Evolutionary conservation across 2,329 filamentous ascomycete genomes (phyloP), one percentile per base, ranked within the genome.

Genomic region (Paracoccidioides brasiliensis): DNA sequence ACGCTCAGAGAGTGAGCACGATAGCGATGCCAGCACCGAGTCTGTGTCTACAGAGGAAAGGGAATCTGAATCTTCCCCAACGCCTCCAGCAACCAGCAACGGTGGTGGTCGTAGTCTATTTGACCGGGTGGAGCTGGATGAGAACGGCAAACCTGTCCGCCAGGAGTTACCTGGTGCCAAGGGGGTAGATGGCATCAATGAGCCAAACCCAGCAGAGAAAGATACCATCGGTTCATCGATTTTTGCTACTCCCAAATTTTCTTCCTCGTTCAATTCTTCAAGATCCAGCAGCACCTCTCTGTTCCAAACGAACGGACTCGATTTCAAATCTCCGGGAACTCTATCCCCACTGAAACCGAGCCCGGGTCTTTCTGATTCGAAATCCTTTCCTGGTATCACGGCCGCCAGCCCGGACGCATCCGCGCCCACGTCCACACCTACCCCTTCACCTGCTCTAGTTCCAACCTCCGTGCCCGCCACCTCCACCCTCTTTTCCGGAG

Each of bases 61-160:
- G 50, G 43, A 61, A 56, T 52, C 58, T 58, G 54, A 52, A 55
- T 52, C 56, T 55, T n/a, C 56, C 30, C 46, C 41, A 33, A 33
- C 46, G 32, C 52, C 60, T 7, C 52, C 60, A 5, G 49, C 53
- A 52, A 22, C 62, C 10, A 58, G 62, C 33, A 56, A 58, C 43
- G 60, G 63, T 43, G 60, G 63, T 38, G 61, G 66, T 30, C 66
- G 67, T 37, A 70, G 67, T 55, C 59, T 71, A 43, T 72, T 72
- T 53, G 69, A 69, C 52, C 65, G 67, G 45, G 63, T 71, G 5
- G 59, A 67, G 54, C 61, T 62, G 44, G 60, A 63, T 37, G 44
- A 60, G 1, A 62, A 59, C 8, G 65, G 65, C 10, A 63, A 67
- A 14, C 64, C 61, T 1, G 64, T 64, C 37, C 62, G 64, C 15